Conservation (phyloP, 2,329 filamentous ascomycete genomes). For the Epichloe brachyelytri region DNA sequence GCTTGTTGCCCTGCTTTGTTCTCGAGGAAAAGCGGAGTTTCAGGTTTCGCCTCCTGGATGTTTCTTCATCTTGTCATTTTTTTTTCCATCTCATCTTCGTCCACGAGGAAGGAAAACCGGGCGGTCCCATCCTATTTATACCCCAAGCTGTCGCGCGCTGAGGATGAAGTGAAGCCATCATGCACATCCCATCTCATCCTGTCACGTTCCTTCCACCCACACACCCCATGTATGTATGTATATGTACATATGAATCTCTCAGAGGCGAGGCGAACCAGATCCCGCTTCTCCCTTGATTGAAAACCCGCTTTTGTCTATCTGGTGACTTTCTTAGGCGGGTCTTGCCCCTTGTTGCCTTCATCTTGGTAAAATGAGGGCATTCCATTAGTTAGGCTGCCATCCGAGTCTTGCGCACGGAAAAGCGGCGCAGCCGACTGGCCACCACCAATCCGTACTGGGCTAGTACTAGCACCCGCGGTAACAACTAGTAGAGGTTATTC, state of each 20-base stretch:
- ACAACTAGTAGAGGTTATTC: no score
- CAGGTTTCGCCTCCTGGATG: background rate
- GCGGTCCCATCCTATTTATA: constrained; percentile 5
- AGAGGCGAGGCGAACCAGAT: no score
- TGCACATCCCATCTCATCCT: background rate
- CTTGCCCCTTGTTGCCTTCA: background rate
- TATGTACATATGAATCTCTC: background rate
- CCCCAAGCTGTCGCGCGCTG: background rate
- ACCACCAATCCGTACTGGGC: no score
- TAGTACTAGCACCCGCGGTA: no score
- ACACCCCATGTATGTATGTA: background rate
- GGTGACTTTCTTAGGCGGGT: no score
- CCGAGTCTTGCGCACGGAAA: no score
- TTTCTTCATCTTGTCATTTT: background rate
- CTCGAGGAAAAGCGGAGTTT: background rate
- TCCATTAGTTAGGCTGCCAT: background rate
- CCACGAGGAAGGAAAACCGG: background rate
- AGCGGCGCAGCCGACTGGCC: no score
- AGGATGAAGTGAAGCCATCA: constrained; percentile 2
- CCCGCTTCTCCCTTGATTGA: no score
- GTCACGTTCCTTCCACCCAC: background rate
- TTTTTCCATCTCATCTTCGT: background rate
- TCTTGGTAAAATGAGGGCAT: background rate
- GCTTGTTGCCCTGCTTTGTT: background rate
- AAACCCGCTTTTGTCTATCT: no score